A percentile compares a stretch with the other conserved stretches of the same genome.
These are phyloP conservation scores for Juncus inflexus DNA, from an alignment of 176 grass and related monocot genomes.

Conservation along the genomic window DNA sequence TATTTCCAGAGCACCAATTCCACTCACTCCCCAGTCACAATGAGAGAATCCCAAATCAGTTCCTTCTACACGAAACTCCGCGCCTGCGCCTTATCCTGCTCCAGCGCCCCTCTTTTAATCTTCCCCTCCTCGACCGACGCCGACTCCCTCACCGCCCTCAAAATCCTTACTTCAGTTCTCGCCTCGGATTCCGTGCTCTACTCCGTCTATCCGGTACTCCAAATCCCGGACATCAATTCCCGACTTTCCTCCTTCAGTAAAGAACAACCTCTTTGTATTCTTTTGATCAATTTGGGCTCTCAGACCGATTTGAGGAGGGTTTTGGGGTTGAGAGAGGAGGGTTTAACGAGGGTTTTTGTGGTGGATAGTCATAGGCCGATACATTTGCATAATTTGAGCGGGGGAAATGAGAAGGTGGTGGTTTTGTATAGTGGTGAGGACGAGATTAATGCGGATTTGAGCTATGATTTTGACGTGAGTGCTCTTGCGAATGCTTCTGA, in stretches of 20 bases:
- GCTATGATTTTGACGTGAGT: constrained; percentile 71
- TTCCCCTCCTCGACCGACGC: constrained; percentile 74
- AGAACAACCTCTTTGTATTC: constrained; percentile 33
- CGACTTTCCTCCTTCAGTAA: constrained; percentile 23
- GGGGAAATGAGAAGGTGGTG: constrained; percentile 53
- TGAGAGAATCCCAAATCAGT: neutral
- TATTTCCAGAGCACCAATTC: neutral
- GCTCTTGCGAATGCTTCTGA: constrained; percentile 69
- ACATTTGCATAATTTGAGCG: constrained; percentile 74
- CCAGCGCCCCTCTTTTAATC: constrained; percentile 58
- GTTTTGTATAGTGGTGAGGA: constrained; percentile 72
- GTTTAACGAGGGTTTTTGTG: constrained; percentile 37
- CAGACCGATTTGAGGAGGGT: constrained; percentile 52
- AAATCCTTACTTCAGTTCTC: constrained; percentile 64
- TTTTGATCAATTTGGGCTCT: constrained; percentile 88
- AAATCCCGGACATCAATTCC: constrained; percentile 33
- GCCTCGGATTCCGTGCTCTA: constrained; percentile 48
- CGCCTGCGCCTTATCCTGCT: constrained; percentile 31
- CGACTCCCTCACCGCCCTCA: constrained; percentile 69
- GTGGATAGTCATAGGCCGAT: constrained; percentile 71
- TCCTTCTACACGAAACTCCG: constrained; percentile 62
- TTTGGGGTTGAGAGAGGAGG: constrained; percentile 32
- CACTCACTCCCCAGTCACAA: neutral
- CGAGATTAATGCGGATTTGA: constrained; percentile 66
- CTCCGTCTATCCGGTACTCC: constrained; percentile 58